A percentile compares a stretch with the other conserved stretches of the same genome.
Evolutionary conservation across 148 eudicot species (phyloP).

Genomic region (Fagopyrum esculentum): DNA sequence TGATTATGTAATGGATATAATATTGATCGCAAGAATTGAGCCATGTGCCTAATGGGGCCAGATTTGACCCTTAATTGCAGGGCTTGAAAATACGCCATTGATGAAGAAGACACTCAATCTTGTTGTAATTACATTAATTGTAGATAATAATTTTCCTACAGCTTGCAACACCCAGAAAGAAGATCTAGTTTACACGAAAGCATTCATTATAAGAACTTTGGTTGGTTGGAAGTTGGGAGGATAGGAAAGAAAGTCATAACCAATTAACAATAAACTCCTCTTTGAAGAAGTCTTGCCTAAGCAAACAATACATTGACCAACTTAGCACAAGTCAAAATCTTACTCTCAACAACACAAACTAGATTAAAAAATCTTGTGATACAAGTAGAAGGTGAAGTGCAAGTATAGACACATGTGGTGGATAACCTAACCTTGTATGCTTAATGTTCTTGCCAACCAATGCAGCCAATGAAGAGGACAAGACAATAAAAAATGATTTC

Average conservation of each 20-base stretch:
- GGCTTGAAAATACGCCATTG: background rate
- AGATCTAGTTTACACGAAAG: background rate
- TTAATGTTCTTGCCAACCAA: background rate
- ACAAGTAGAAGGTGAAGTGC: conserved; percentile 4
- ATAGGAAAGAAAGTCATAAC: background rate
- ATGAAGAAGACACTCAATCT: background rate
- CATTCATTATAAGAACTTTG: background rate
- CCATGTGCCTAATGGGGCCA: background rate
- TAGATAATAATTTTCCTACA: background rate
- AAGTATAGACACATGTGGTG: background rate
- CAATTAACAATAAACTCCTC: background rate
- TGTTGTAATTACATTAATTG: background rate
- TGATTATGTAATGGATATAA: too few relatives aligned
- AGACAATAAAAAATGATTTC: background rate
- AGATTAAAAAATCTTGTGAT: background rate
- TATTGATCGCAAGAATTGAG: background rate
- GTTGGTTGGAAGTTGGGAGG: conserved; percentile 6
- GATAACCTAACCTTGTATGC: background rate
- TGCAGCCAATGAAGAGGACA: background rate
- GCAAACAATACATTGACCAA: background rate
- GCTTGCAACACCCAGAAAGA: background rate
- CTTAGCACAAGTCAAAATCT: background rate
- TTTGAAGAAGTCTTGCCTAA: background rate
- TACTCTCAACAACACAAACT: background rate
- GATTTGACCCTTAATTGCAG: background rate